These are phyloP conservation scores for Litsea cubeba DNA, from an alignment of 164 flowering plant genomes.

Conservation along the genomic window DNA sequence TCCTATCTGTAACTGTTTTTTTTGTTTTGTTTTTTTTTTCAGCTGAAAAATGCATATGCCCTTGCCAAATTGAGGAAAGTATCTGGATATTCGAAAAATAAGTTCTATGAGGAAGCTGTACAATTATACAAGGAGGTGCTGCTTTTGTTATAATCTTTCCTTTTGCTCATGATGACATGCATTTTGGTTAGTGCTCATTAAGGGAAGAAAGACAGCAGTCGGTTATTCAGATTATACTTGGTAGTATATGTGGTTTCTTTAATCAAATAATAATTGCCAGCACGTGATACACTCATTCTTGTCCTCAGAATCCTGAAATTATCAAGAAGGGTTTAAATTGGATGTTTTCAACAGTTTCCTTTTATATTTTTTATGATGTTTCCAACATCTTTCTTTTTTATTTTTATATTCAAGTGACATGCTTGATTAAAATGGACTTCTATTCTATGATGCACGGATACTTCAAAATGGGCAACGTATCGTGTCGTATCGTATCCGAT, in stretches of 20 bases:
- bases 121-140: slow-evolving; percentile 72
- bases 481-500: too few species aligned
- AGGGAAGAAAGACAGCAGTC: background rate
- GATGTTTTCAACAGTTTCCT: background rate
- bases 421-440: too few species aligned
- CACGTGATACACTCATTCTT: background rate
- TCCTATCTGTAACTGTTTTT: background rate
- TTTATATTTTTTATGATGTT: background rate
- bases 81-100: slow-evolving; percentile 63
- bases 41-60: slow-evolving; percentile 93
- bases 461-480: too few species aligned
- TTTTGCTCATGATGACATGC: background rate
- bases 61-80: slow-evolving; percentile 63
- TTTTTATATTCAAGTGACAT: too few species aligned
- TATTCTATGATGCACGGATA: too few species aligned
- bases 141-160: background rate
- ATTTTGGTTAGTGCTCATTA: background rate
- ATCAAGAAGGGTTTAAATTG: background rate
- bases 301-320: background rate
- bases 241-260: background rate
- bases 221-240: background rate
- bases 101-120: slow-evolving; percentile 70
- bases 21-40: slow-evolving; percentile 13
- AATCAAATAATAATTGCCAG: background rate
- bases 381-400: too few species aligned